Conservation (phyloP, 352 stramenopile genomes). For the Phytophthora niederhauseri region DNA sequence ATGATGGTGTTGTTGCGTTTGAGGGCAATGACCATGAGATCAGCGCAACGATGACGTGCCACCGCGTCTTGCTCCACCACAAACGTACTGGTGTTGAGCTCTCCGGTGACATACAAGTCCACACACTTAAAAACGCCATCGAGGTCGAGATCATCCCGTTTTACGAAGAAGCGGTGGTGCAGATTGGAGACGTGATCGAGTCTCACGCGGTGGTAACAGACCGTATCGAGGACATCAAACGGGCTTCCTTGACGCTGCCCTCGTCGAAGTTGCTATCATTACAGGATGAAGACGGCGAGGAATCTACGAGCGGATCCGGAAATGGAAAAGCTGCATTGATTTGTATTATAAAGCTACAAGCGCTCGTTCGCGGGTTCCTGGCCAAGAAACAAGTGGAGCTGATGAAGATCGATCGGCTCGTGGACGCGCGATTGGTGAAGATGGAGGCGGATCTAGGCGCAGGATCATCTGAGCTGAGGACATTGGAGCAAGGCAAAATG, state of each 20-base stretch:
- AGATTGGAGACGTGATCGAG: conserved; percentile 43
- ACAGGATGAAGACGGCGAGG: conserved; percentile 4
- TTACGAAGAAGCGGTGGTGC: conserved; percentile 18
- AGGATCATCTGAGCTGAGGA: neutral
- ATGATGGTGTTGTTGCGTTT: neutral
- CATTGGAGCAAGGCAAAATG: too few species aligned
- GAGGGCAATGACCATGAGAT: conserved; percentile 2
- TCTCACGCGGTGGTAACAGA: conserved; percentile 39
- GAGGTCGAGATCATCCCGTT: conserved; percentile 43
- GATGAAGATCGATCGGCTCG: conserved; percentile 57
- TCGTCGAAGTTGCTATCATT: conserved; percentile 7
- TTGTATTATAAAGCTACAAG: conserved; percentile 48
- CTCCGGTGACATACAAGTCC: conserved; percentile 25
- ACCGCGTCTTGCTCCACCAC: conserved; percentile 42
- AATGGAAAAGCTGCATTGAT: conserved; percentile 9
- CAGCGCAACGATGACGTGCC: conserved; percentile 35
- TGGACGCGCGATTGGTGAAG: conserved; percentile 49
- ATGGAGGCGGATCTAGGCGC: conserved; percentile 17
- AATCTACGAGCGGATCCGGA: neutral
- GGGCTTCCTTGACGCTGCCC: conserved; percentile 38
- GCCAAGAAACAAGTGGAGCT: conserved; percentile 43
- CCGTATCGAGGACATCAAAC: conserved; percentile 39
- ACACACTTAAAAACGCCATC: conserved; percentile 30
- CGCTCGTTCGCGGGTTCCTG: conserved; percentile 51
- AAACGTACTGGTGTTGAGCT: conserved; percentile 30